Base-by-base conservation (phyloP, 2,329 filamentous ascomycete genomes). In the Cordyceps farinosa region DNA sequence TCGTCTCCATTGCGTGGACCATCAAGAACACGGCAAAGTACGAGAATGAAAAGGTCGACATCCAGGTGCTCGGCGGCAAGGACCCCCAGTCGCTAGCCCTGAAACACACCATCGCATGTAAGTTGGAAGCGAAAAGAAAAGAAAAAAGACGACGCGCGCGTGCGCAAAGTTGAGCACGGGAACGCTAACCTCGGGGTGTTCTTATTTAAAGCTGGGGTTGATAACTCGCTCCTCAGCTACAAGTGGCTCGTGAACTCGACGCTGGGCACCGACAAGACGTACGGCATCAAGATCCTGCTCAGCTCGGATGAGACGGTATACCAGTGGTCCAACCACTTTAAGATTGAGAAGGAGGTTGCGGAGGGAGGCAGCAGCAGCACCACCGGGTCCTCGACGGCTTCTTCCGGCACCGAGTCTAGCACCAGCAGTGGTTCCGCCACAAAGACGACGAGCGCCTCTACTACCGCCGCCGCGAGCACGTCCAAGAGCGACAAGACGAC, bases 221-320 rank as follows among this genome's bases (percentile, higher is more conserved):
- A 53, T 29, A 53, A 53, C 50, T 53, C 50, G 50, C n/a, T 36
- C 17, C 50, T 53, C 30, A 53, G n/a, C 13, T 53, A 34, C n/a
- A 34, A 34, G 30, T 53, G 50, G 50, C 15, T 7, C 8, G 50
- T 53, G 22, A 32, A 36, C 17, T 32, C 27, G 17, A 5, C 50
- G 30, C 30, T 38, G 15, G 34, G 34, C 30, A 3, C 10, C 30
- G 30, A 53, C 10, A 53, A 53, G 50, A n/a, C 5, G 30, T 53
- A 53, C 50, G 50, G 50, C 50, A 36, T 53, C 50, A 5, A 32
- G 15, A 53, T 53, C 50, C 17, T 34, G 50, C 50, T 53, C 50
- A 38, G 30, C 50, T 53, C 50, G 5, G 7, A 53, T 29, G 29
- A 34, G 13, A 32, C 50, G 8, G 30, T 53, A 9, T 36, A 32